Percentiles rank a stretch among this genome's conserved stretches.
Evolutionary conservation across 176 grass and related monocot species (phyloP).

Genomic region (Coix lacrymajobi): DNA sequence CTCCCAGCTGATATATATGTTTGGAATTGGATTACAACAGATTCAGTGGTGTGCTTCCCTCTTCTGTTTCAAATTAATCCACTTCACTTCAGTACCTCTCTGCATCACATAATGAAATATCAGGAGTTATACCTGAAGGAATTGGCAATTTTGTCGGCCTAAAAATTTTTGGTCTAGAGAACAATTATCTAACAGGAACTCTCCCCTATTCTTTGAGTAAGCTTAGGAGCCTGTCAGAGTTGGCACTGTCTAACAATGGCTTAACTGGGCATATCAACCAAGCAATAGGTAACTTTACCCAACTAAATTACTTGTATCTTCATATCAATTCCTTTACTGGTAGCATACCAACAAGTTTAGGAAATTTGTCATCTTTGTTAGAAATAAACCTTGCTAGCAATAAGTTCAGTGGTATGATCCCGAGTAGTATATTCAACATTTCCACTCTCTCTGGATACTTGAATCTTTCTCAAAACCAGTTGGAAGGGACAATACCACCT

Average conservation of each 20-base stretch:
- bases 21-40: too few relatives aligned
- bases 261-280: not conserved
- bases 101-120: not conserved
- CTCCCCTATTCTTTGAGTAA: constrained; percentile 35
- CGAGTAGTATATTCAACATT: constrained; percentile 25
- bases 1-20: too few relatives aligned
- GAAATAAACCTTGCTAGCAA: constrained; percentile 10
- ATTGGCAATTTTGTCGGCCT: constrained; percentile 24
- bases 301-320: constrained; percentile 21
- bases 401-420: constrained; percentile 31
- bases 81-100: too few relatives aligned
- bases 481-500: too few relatives aligned
- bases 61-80: too few relatives aligned
- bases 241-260: not conserved
- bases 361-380: constrained; percentile 16
- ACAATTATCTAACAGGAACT: constrained; percentile 17
- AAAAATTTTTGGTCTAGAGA: not conserved
- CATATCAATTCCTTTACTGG: not conserved
- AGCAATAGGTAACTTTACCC: constrained; percentile 29
- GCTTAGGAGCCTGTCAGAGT: not conserved
- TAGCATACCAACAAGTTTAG: constrained; percentile 27
- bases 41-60: too few relatives aligned
- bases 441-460: not conserved
- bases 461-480: too few relatives aligned
- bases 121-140: constrained; percentile 14